phyloP scores from a whole-genome alignment of 2,329 filamentous ascomycete species.

The Blumeria hordei region DNA sequence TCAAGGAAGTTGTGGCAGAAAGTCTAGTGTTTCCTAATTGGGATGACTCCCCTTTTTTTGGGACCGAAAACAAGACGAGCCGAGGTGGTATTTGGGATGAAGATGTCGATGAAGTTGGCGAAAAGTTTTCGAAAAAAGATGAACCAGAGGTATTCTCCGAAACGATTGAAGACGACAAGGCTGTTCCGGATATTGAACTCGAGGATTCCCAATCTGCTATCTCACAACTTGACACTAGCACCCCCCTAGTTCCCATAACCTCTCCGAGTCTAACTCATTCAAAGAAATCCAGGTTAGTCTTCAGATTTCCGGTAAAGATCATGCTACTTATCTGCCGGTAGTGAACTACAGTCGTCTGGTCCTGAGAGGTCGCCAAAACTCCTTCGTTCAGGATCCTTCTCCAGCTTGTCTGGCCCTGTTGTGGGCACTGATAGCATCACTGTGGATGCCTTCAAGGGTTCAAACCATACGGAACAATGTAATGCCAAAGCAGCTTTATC shows the following conservation, averaged over 20 bases:
- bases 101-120: conserved; percentile 8
- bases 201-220: conserved; percentile 11
- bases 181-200: too few species aligned
- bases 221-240: conserved; percentile 16
- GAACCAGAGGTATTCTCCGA: conserved; percentile 17
- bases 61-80: conserved; percentile 53
- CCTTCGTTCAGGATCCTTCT: conserved; percentile 37
- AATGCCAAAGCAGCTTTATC: conserved; percentile 44
- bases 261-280: conserved; percentile 23
- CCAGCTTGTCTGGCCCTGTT: conserved; percentile 35
- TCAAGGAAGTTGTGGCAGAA: conserved; percentile 82
- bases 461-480: conserved; percentile 27
- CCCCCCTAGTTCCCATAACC: background rate
- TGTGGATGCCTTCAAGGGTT: conserved; percentile 36
- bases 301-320: conserved; percentile 6
- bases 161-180: conserved; percentile 6
- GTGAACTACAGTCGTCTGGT: conserved; percentile 21
- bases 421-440: conserved; percentile 43
- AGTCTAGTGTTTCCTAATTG: conserved; percentile 82
- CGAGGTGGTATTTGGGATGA: conserved; percentile 62
- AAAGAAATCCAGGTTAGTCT: conserved; percentile 17
- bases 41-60: conserved; percentile 84
- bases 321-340: conserved; percentile 23
- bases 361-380: conserved; percentile 24
- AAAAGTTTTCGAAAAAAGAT: conserved; percentile 19